Base-by-base conservation (phyloP, 202 grass and related monocot genomes). In the Elaeis oleifera region DNA sequence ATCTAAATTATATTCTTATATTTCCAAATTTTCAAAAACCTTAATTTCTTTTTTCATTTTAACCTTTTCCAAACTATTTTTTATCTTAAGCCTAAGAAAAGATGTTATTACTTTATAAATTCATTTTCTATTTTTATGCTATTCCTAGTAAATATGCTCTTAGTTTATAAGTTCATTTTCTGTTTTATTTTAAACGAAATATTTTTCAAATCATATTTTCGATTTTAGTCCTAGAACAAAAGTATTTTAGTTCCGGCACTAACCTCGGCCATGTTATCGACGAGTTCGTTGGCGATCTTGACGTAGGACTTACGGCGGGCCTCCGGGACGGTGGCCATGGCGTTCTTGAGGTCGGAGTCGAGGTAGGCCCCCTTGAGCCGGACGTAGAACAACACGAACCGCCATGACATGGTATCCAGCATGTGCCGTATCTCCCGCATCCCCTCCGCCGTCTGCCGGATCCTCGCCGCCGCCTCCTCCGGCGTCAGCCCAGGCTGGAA, bases 401-500 rank as follows among this genome's bases (percentile, higher is more conserved):
- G 81, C 91, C 91, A 96, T 1, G 91, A 84, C 91, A 96, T 96
- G 59, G 84, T 85, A 69, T 96, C 91, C 18, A 96, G 81, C 87
- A 96, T 96, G n/a, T 86, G 87, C 31, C 91, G 74, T 49, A 90
- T 80, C 21, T 78, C 81, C 22, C 74, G 68, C 81, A 96, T 80
- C 5, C 83, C 84, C 73, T 96, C 91, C 3, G 91, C 79, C 3
- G 91, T 96, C 70, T 96, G 91, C 52, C 73, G 78, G 55, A 96
- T 96, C 71, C 91, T 77, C 56, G 81, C 91, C 0, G 70, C 87
- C 1, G 91, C 86, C 60, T 96, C 87, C 52, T 90, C 87, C 19
- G 91, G 16, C 9, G 79, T 75, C 58, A 90, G 76, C 8, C 69
- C 64, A 7, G 79, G 81, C 53, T 84, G 74, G 74, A 96, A 96